Conservation (phyloP, 768 basidiomycete species). For the Nidularia pulvinata region DNA sequence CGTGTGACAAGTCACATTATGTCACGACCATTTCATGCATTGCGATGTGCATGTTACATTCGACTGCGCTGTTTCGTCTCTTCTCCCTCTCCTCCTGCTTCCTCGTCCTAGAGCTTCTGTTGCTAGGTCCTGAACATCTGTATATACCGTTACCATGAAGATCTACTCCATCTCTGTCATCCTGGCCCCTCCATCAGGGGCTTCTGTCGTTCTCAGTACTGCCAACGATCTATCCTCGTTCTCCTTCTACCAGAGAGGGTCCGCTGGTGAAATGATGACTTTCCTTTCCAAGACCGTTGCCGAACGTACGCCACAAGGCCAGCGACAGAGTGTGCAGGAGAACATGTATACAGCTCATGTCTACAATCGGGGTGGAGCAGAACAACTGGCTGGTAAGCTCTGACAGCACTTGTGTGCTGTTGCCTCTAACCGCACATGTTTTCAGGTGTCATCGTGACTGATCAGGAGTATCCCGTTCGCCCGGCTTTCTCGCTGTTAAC, state of each 20-base stretch:
- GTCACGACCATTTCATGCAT: neutral
- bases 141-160: slow-evolving; percentile 58
- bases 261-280: slow-evolving; percentile 88
- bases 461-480: slow-evolving; percentile 95
- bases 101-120: neutral
- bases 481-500: slow-evolving; percentile 95
- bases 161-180: slow-evolving; percentile 80
- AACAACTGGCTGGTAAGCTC: slow-evolving; percentile 77
- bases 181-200: slow-evolving; percentile 61
- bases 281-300: slow-evolving; percentile 95
- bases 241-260: slow-evolving; percentile 91
- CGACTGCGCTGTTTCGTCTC: neutral
- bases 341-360: slow-evolving; percentile 93
- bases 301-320: slow-evolving; percentile 83
- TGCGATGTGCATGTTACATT: neutral
- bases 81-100: neutral
- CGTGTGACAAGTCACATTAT: neutral
- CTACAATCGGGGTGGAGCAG: slow-evolving; percentile 87
- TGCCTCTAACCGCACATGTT: neutral
- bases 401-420: too few species aligned
- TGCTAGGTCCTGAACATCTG: neutral
- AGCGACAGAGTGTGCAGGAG: slow-evolving; percentile 94
- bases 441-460: slow-evolving; percentile 88
- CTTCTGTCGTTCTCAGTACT: slow-evolving; percentile 62
- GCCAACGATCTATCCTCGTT: slow-evolving; percentile 87